Conservation (phyloP, 176 grass and related monocot genomes). For the Bolboschoenus planiculmis region DNA sequence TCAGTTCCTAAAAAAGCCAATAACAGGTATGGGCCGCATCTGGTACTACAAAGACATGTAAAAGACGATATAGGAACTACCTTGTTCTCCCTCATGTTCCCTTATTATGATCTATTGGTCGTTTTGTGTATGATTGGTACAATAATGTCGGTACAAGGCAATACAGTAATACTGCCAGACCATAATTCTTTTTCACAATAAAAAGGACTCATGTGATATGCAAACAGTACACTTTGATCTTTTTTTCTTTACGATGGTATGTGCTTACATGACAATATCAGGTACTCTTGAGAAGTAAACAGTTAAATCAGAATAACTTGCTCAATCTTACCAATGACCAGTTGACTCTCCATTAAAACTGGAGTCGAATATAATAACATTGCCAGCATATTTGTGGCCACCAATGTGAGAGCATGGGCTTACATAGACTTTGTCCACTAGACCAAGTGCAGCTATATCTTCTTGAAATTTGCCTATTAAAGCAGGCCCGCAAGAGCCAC, state of each 20-base stretch:
- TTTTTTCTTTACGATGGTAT: slow-evolving; percentile 10
- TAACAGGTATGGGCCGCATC: neutral
- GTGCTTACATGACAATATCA: neutral
- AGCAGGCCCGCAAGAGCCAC: slow-evolving; percentile 80
- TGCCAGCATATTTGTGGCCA: slow-evolving; percentile 96
- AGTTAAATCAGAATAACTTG: neutral
- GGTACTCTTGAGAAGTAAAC: neutral
- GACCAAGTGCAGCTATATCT: slow-evolving; percentile 54
- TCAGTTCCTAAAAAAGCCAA: neutral
- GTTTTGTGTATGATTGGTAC: neutral
- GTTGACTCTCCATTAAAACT: slow-evolving; percentile 47
- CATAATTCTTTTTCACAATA: neutral
- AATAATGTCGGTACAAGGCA: neutral
- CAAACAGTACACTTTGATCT: neutral
- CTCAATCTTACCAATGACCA: slow-evolving; percentile 80
- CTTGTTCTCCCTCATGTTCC: neutral
- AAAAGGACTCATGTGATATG: neutral
- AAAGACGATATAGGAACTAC: neutral
- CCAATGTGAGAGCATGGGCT: slow-evolving; percentile 84
- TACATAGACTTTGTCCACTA: slow-evolving; percentile 55
- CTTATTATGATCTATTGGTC: neutral
- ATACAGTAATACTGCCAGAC: neutral
- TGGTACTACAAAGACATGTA: neutral
- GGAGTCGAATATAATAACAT: slow-evolving; percentile 79
- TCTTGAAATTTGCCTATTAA: slow-evolving; percentile 73